phyloP scores from a whole-genome alignment of 176 grass and related monocot genomes.

The Aegilops sharonensis region DNA sequence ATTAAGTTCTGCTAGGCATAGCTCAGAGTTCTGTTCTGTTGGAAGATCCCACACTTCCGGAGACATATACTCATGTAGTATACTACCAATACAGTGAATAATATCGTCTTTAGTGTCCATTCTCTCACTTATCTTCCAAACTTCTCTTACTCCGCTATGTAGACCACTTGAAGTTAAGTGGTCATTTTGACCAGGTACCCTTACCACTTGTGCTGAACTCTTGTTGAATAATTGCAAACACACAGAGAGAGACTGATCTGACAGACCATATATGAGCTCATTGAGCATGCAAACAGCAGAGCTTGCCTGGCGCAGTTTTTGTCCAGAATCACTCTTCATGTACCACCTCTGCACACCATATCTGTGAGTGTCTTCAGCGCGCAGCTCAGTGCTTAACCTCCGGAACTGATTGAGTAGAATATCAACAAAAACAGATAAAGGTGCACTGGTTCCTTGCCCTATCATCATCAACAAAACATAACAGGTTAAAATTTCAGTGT shows the following conservation, averaged over 20 bases:
- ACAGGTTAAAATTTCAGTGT: not conserved
- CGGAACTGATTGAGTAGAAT: constrained; percentile 76
- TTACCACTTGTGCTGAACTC: constrained; percentile 24
- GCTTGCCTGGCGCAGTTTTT: constrained; percentile 66
- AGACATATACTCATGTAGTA: constrained; percentile 80
- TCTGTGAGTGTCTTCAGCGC: constrained; percentile 44
- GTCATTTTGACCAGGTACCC: constrained; percentile 26
- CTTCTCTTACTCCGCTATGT: constrained; percentile 16
- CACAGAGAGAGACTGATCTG: constrained; percentile 59
- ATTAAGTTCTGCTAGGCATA: constrained; percentile 39
- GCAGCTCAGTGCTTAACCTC: constrained; percentile 73
- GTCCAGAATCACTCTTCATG: constrained; percentile 50
- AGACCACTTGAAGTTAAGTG: constrained; percentile 23
- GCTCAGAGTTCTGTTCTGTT: constrained; percentile 47
- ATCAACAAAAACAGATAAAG: constrained; percentile 74
- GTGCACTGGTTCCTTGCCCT: constrained; percentile 53
- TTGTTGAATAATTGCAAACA: constrained; percentile 60
- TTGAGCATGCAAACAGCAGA: constrained; percentile 88
- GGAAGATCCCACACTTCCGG: constrained; percentile 90
- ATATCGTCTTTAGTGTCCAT: constrained; percentile 45
- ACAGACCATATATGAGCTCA: constrained; percentile 94
- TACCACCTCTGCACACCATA: constrained; percentile 51
- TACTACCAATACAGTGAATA: constrained; percentile 72
- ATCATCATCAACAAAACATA: constrained; percentile 38
- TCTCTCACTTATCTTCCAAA: constrained; percentile 51